phyloP scores from a whole-genome alignment of 306 rosid species.

The Sicyos baderoa region DNA sequence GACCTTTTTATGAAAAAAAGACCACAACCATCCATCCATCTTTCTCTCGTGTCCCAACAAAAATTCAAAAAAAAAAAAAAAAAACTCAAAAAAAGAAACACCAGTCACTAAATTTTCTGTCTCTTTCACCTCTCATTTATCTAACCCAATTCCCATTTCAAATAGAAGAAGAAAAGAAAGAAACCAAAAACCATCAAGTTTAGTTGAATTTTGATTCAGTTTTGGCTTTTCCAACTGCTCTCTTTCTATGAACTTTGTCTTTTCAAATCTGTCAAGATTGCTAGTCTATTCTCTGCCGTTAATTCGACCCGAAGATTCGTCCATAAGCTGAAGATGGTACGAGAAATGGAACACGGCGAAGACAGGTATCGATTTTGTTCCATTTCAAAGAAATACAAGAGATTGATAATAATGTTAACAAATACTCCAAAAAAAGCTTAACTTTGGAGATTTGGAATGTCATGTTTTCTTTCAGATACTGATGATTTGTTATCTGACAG shows the following conservation, averaged over 20 bases:
- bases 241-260: slow-evolving; percentile 16
- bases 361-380: slow-evolving; percentile 39
- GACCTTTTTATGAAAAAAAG: slow-evolving; percentile 12
- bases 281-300: slow-evolving; percentile 38
- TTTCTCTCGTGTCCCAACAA: background rate
- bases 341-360: slow-evolving; percentile 38
- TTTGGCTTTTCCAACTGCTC: background rate
- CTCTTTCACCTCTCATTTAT: no score
- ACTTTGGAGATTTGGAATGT: slow-evolving; percentile 16
- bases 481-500: slow-evolving; percentile 25
- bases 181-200: background rate
- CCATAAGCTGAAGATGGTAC: slow-evolving; percentile 32
- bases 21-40: slow-evolving; percentile 21
- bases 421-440: slow-evolving; percentile 36
- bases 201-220: background rate
- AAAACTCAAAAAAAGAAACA: no score
- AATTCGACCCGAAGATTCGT: slow-evolving; percentile 25
- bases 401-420: no score
- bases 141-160: background rate
- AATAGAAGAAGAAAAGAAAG: background rate
- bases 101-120: no score
- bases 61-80: no score
- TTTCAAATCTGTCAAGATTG: slow-evolving; percentile 24
- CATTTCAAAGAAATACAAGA: slow-evolving; percentile 26
- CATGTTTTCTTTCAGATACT: slow-evolving; percentile 28